Evolutionary conservation across 306 rosid species (phyloP).

Genomic region (Corylus avellana): DNA sequence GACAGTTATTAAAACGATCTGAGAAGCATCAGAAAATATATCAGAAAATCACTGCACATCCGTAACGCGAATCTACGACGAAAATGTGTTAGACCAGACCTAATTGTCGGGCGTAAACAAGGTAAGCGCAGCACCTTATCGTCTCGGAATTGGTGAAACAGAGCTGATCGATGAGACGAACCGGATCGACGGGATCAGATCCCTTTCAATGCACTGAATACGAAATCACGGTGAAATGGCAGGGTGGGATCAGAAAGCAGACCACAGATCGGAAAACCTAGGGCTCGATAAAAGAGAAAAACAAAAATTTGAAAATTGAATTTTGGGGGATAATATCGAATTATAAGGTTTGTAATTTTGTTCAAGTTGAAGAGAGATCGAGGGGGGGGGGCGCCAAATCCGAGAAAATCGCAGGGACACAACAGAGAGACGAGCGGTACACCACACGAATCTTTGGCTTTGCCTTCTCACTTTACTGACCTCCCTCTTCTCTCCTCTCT

Average conservation of each 20-base stretch:
- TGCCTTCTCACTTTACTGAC: conserved; percentile 19
- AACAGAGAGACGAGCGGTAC: conserved; percentile 37
- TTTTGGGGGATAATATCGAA: background rate
- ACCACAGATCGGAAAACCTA: conserved; percentile 24
- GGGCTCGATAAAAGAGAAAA: conserved; percentile 8
- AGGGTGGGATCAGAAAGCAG: conserved; percentile 2
- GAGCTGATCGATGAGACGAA: conserved; percentile 6
- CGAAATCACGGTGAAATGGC: conserved; percentile 33
- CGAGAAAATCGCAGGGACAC: conserved; percentile 31
- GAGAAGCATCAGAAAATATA: background rate
- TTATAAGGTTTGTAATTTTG: background rate
- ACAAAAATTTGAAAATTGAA: background rate
- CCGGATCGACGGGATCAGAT: conserved; percentile 25
- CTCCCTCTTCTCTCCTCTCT: background rate
- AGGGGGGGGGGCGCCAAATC: background rate
- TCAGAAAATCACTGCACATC: background rate
- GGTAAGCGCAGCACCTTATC: conserved; percentile 29
- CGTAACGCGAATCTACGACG: conserved; percentile 18
- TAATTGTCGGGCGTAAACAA: background rate
- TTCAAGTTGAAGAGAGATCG: conserved; percentile 6
- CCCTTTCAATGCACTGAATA: conserved; percentile 38
- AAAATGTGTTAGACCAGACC: conserved; percentile 15
- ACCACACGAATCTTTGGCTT: conserved; percentile 40
- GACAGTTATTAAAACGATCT: conserved; percentile 10
- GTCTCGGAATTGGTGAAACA: conserved; percentile 43